Conservation (phyloP, 495 filamentous ascomycete genomes). For the Aspergillus panamensis region DNA sequence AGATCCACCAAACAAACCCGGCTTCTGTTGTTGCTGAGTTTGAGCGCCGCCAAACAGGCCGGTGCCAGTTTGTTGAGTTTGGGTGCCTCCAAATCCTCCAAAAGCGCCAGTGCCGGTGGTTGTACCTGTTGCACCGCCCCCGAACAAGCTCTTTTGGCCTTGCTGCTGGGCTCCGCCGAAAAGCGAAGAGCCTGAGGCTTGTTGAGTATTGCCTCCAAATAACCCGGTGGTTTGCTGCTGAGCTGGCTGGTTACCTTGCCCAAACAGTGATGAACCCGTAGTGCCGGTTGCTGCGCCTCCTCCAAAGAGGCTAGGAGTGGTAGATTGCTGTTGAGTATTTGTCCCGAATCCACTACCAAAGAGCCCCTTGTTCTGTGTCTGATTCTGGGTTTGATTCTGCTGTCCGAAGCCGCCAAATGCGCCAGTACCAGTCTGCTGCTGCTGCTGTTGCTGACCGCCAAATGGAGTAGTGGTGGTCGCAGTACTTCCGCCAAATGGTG, state of each 20-base stretch:
- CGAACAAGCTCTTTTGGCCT: constrained; percentile 37
- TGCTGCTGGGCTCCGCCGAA: constrained; percentile 45
- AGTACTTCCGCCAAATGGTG: constrained; percentile 38
- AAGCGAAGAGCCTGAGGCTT: constrained; percentile 26
- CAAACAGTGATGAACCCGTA: constrained; percentile 40
- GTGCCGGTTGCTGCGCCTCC: constrained; percentile 23
- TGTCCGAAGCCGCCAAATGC: constrained; percentile 47
- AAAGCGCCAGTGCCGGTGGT: constrained; percentile 26
- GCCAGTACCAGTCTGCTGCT: constrained; percentile 37
- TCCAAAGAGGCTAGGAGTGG: constrained; percentile 43
- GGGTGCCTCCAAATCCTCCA: constrained; percentile 28
- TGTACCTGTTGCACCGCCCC: constrained; percentile 22
- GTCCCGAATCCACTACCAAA: constrained; percentile 42
- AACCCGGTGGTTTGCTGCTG: constrained; percentile 43
- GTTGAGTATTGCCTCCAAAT: constrained; percentile 43
- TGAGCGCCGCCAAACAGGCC: constrained; percentile 50
- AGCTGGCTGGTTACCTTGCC: constrained; percentile 31
- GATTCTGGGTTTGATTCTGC: constrained; percentile 39
- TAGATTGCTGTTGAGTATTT: constrained; percentile 37
- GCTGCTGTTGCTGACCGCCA: constrained; percentile 28
- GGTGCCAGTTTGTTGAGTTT: constrained; percentile 29
- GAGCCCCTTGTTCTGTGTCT: constrained; percentile 39
- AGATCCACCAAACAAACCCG: constrained; percentile 29
- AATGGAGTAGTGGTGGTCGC: constrained; percentile 39
- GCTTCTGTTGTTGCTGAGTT: constrained; percentile 39